Base-by-base conservation (phyloP, 2,329 filamentous ascomycete genomes). In the Periconia sp. region DNA sequence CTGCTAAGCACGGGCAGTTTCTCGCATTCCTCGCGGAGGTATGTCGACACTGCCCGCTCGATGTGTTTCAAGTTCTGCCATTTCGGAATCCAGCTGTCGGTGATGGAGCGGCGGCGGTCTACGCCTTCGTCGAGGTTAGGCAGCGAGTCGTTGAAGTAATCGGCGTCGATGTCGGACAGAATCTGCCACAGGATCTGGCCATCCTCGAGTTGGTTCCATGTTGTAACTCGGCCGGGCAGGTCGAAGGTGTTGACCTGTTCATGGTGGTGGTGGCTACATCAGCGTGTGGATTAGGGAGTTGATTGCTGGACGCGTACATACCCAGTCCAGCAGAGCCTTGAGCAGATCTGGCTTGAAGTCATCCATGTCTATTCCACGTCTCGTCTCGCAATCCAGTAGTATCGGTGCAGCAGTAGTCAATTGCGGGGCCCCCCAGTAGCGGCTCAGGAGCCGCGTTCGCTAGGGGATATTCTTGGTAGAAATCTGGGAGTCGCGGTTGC, bases 21-120 rank as follows among this genome's bases (percentile, higher is more conserved):
- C 52, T 66, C 68, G 64, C 73, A 73, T 55, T 75, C 74, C 53
- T 81, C 79, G 17, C 78, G 72, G 50, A 81, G 77, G 65, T 80
- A 81, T 23, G 76, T 74, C 23, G 76, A 76, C 50, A 80, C 72
- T 59, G 76, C 70, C 41, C 77, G 76, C 61, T 80, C 77, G 58
- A 81, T 74, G 57, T 79, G 75, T 64, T 81, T 81, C 53, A 81
- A 63, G 58, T 81, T 81, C 72, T 81, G 79, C 79, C 79, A 81
- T 73, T 76, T 72, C 45, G 77, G 74, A 47, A 80, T 80, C 79
- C 79, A 81, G 56, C 79, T 77, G 58, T 77, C 75, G 7, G 56
- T 47, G 8, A 55, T 49, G 30, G 69, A 68, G n/a, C 72, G 65
- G 45, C 72, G 73, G 46, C 75, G 71, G 53, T 76, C 69, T 47